Base-by-base conservation (phyloP, 1,139 yeast species). In the Kazachstania sp. region DNA sequence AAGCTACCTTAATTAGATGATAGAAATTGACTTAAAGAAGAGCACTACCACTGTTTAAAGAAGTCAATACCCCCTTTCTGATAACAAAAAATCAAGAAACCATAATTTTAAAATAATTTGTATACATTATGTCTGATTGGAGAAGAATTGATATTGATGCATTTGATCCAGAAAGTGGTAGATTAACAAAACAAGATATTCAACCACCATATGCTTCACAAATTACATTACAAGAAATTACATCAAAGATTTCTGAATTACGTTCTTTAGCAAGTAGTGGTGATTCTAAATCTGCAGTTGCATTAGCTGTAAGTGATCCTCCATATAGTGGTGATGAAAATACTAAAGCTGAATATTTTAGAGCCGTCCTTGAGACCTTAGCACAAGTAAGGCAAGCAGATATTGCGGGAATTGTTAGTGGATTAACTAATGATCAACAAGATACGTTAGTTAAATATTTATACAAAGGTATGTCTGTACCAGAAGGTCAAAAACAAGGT, bases 91-190 rank as follows among this genome's bases (percentile, higher is more conserved):
- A 23, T 9, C 28, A 23, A 9, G 8, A 23, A 23, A 23, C 28
- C 2, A 23, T n/a, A n/a, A 7, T 7, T 7, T 9, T 23, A 23
- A 7, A 23, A 37, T 29, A n/a, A 37, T 6, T 1, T n/a, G n/a
- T 13, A 37, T n/a, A 19, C 12, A 38, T 15, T 5, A 51, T 51
- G 54, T 41, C 49, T 37, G 72, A 71, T 51, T 71, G 75, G 75
- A 70, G 98, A 76, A 80, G 90, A 74, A 86, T 90, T 58, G 96
- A 92, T 65, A 81, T 92, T 49, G 97, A 92, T 67, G 86, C 88
- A 23, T 80, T 81, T 59, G 97, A 90, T 61, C 84, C 95, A 6
- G 96, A 87, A 47, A 66, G 65, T 54, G 77, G 77, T 49, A 80
- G 81, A 58, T 68, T 86, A 54, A 71, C 82, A 28, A 74, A 74